Conservation (phyloP, 2,329 filamentous ascomycete genomes). For the Ceratocystis cubensis region DNA sequence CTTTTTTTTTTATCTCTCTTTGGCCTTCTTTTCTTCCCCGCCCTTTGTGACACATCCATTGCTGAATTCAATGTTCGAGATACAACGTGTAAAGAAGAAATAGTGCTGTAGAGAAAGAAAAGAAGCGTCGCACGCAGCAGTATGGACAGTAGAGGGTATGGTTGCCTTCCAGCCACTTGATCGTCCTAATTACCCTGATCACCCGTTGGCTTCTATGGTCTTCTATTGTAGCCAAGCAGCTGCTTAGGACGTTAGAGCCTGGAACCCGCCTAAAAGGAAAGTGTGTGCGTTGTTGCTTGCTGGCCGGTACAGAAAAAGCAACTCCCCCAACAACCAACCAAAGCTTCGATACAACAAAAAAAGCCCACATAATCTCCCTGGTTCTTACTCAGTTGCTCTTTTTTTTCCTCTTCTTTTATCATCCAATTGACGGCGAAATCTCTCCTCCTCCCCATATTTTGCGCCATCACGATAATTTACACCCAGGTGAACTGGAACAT, state of each 20-base stretch:
- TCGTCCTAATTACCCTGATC: background rate
- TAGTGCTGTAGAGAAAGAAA: background rate
- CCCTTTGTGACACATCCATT: no score
- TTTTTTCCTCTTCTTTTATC: conserved; percentile 11
- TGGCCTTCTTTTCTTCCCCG: background rate
- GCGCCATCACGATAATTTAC: conserved; percentile 1
- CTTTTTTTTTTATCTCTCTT: background rate
- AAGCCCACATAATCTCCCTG: conserved; percentile 15
- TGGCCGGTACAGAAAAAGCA: background rate
- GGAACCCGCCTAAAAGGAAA: conserved; percentile 1
- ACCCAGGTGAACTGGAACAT: background rate
- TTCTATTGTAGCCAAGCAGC: conserved; percentile 4
- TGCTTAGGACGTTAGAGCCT: background rate
- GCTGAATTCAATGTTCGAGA: no score
- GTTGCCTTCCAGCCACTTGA: background rate
- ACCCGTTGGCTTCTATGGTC: background rate
- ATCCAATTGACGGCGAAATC: conserved; percentile 6
- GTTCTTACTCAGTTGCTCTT: conserved; percentile 6
- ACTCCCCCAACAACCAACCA: conserved; percentile 13
- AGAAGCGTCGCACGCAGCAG: background rate
- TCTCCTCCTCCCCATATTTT: conserved; percentile 8
- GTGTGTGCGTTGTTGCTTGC: background rate
- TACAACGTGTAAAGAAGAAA: background rate
- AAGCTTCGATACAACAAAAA: conserved; percentile 13
- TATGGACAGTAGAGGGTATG: background rate